Base-by-base conservation (phyloP, 1,284 basidiomycete species). In the Coniophora puteana region DNA sequence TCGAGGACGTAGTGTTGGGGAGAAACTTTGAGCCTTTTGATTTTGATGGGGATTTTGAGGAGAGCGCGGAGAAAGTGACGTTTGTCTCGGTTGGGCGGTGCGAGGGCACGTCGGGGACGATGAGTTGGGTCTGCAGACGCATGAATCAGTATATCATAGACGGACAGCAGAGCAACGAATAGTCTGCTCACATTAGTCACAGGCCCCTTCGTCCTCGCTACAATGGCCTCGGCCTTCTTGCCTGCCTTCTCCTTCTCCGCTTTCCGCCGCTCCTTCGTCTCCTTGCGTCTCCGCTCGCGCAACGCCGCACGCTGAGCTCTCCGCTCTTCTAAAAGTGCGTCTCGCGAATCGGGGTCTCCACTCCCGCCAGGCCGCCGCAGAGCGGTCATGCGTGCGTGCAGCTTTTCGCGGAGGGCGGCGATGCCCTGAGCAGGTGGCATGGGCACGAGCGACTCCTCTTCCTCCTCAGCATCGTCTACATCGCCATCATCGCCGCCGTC, bases 311-410 rank as follows among this genome's bases (percentile, higher is more conserved):
- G 69, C 53, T 88, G 82, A 53, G 65, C 65, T 51, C 91, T 68
- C 40, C 87, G 72, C 60, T 91, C 87, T 54, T 91, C 88, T 42
- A 94, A 62, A 38, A 96, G 61, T 49, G 83, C 89, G 53, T 94
- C 92, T 55, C 77, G 80, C 50, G 78, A 80, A n/a, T 67, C 72
- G 12, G 76, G 68, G 48, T 77, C 75, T 7, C 63, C 66, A 10
- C 52, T 57, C 5, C 47, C 45, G 39, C 67, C 64, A 36, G 74
- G 70, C 24, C 74, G 70, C 47, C 81, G 78, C 25, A 93, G 73
- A n/a, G 72, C 57, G 8, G 80, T 79, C 61, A 95, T 89, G 42
- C 83, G 80, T 4, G 76, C 73, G 43, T 90, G 89, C 38, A 95
- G 65, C 58, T 89, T 92, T 33, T 83, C 80, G 25, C 85, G 77